A percentile compares a stretch with the other conserved stretches of the same genome.
These are phyloP conservation scores for Cutaneotrichosporon sp. DNA, from an alignment of 1,284 basidiomycete species.

Conservation along the genomic window DNA sequence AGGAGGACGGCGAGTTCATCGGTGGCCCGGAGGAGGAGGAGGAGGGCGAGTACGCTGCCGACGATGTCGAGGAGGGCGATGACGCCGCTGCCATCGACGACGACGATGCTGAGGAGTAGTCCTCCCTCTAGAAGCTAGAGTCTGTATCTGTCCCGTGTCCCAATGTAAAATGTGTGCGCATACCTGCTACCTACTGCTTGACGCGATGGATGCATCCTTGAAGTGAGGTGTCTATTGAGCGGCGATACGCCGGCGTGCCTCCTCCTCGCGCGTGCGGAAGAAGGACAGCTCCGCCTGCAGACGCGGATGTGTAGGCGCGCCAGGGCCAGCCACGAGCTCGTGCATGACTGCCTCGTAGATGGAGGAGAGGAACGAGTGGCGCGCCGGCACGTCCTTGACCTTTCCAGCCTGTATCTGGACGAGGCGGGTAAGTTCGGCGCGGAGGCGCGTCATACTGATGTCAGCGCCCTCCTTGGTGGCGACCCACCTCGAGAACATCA, in stretches of 20 bases:
- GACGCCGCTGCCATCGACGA: constrained; percentile 32
- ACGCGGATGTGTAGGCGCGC: constrained; percentile 59
- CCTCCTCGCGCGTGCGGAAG: constrained; percentile 63
- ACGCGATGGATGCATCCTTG: background rate
- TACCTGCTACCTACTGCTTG: background rate
- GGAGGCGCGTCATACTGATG: constrained; percentile 75
- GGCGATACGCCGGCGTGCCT: constrained; percentile 56
- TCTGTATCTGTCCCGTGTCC: background rate
- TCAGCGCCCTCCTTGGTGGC: background rate
- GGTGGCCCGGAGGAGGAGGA: constrained; percentile 29
- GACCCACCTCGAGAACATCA: constrained; percentile 84
- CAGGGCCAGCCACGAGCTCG: constrained; percentile 62
- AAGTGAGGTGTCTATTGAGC: constrained; percentile 3
- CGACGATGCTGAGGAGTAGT: constrained; percentile 27
- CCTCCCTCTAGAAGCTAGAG: constrained; percentile 21
- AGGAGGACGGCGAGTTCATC: constrained; percentile 30
- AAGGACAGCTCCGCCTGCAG: constrained; percentile 62
- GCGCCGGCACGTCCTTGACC: constrained; percentile 59
- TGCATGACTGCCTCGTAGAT: constrained; percentile 75
- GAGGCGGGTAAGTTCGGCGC: constrained; percentile 79
- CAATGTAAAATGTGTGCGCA: constrained; percentile 2
- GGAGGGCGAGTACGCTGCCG: constrained; percentile 21
- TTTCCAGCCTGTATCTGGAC: constrained; percentile 69
- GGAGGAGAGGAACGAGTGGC: constrained; percentile 67
- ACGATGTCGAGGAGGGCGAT: constrained; percentile 23